These are phyloP conservation scores for Pichia heedii DNA, from an alignment of 805 yeast genomes.

Conservation along the genomic window DNA sequence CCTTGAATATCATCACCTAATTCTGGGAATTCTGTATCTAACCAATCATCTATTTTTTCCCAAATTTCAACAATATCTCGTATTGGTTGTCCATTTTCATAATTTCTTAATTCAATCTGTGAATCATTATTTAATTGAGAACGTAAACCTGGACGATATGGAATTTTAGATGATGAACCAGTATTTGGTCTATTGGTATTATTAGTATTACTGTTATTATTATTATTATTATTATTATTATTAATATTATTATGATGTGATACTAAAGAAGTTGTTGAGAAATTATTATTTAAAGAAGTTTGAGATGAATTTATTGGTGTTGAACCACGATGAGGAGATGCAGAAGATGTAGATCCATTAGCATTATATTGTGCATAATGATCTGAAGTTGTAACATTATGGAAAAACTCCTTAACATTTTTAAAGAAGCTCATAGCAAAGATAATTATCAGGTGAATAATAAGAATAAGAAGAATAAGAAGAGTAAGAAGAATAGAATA, in stretches of 20 bases:
- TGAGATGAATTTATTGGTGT: conserved; percentile 21
- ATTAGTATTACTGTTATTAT: conserved; percentile 8
- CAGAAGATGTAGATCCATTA: conserved; percentile 10
- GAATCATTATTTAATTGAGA: conserved; percentile 33
- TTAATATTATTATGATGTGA: conserved; percentile 17
- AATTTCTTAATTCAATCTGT: conserved; percentile 46
- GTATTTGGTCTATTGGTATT: conserved; percentile 13
- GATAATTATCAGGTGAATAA: too few species aligned
- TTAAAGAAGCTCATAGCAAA: conserved; percentile 22
- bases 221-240: conserved; percentile 9
- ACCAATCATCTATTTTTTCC: conserved; percentile 85
- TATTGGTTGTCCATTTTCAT: conserved; percentile 39
- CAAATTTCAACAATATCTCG: conserved; percentile 74
- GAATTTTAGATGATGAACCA: conserved; percentile 10
- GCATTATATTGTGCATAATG: conserved; percentile 49
- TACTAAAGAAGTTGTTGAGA: conserved; percentile 22
- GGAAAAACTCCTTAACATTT: conserved; percentile 28
- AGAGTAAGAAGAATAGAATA: too few species aligned
- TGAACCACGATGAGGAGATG: conserved; percentile 21
- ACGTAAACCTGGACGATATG: conserved; percentile 35
- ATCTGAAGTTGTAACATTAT: conserved; percentile 49
- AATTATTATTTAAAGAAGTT: conserved; percentile 22
- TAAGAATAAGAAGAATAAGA: too few species aligned
- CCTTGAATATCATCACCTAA: conserved; percentile 66
- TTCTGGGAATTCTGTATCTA: conserved; percentile 70